phyloP scores from a whole-genome alignment of 2,329 filamentous ascomycete species.

The Elsinoe australis region DNA sequence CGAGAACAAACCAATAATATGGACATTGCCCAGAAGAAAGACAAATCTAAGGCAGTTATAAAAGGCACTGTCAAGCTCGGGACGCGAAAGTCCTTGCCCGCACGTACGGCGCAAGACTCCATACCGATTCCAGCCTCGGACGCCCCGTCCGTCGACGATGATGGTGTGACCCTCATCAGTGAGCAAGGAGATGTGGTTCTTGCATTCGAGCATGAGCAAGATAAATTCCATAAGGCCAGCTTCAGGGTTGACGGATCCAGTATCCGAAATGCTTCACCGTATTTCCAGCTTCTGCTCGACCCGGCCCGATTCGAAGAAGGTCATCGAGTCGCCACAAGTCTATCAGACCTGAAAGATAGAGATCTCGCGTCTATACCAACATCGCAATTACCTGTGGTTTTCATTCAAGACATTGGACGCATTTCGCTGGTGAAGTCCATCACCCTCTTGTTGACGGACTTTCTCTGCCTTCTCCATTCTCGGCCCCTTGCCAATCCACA shows the following conservation, averaged over 20 bases:
- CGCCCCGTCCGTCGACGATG: background rate
- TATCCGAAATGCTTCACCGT: slow-evolving; percentile 57
- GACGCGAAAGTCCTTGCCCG: too few species aligned
- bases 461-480: slow-evolving; percentile 59
- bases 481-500: slow-evolving; percentile 37
- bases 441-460: slow-evolving; percentile 50
- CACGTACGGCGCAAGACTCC: too few species aligned
- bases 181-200: slow-evolving; percentile 58
- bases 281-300: slow-evolving; percentile 61
- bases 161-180: slow-evolving; percentile 42
- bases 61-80: too few species aligned
- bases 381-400: slow-evolving; percentile 57
- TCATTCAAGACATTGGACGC: slow-evolving; percentile 60
- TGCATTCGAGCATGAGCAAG: slow-evolving; percentile 58
- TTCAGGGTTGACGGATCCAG: slow-evolving; percentile 55
- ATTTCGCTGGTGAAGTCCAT: slow-evolving; percentile 57
- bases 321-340: slow-evolving; percentile 44
- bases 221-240: slow-evolving; percentile 40
- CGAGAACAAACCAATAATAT: background rate
- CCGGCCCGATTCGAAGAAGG: slow-evolving; percentile 58
- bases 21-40: background rate
- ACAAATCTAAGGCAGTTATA: too few species aligned
- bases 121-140: too few species aligned
- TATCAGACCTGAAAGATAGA: slow-evolving; percentile 44
- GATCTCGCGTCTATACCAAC: slow-evolving; percentile 39